A percentile compares a stretch with the other conserved stretches of the same genome.
Conservation (phyloP, 257 asterid genomes). For the Striga asiatica region DNA sequence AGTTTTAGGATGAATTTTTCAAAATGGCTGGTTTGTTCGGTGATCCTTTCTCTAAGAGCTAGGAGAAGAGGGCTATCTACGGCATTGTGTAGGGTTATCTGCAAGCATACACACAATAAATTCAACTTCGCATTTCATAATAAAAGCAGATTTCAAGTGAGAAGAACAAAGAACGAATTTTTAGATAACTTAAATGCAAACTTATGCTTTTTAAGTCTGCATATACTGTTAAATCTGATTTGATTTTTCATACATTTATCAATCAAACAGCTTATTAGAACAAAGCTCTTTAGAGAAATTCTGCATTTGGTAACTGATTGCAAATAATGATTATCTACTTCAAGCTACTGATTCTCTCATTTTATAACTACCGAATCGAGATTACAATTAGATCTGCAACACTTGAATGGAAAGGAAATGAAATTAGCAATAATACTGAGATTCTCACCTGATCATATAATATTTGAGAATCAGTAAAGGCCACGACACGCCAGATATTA, state of each 20-base stretch:
- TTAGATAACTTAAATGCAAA: too few relatives aligned
- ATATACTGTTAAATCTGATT: too few relatives aligned
- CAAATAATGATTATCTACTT: not conserved
- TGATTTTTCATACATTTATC: not conserved
- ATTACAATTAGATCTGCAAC: not conserved
- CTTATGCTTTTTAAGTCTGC: too few relatives aligned
- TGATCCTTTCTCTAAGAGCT: conserved; percentile 59
- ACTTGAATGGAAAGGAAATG: not conserved
- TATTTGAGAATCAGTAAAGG: conserved; percentile 58
- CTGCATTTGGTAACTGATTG: too few relatives aligned
- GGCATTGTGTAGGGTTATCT: conserved; percentile 44
- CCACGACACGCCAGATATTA: conserved; percentile 34
- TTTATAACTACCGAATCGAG: not conserved
- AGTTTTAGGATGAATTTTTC: conserved; percentile 55
- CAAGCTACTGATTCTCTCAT: not conserved
- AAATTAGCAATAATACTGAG: not conserved
- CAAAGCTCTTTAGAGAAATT: not conserved
- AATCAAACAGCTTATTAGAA: not conserved
- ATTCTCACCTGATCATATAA: conserved; percentile 75
- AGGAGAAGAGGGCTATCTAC: conserved; percentile 61
- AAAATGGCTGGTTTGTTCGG: conserved; percentile 43
- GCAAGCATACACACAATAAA: conserved; percentile 14
- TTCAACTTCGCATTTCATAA: not conserved
- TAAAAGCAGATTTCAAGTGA: too few relatives aligned
- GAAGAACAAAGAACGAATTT: too few relatives aligned